phyloP scores from a whole-genome alignment of 495 filamentous ascomycete species.

The Penicillium soppii region DNA sequence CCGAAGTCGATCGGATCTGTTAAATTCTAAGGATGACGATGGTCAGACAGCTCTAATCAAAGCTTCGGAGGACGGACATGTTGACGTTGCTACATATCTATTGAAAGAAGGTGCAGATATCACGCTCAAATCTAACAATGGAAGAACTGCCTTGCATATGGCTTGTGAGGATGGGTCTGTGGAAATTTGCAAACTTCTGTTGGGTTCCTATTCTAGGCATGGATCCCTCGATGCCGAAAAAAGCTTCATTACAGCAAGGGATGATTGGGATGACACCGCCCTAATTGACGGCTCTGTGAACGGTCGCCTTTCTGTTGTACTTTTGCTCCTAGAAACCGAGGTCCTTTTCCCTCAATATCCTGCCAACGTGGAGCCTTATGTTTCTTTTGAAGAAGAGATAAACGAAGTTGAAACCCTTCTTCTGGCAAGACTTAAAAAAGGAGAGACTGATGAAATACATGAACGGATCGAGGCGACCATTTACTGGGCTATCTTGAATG shows the following conservation, averaged over 20 bases:
- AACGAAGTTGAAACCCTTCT: neutral
- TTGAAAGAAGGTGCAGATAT: neutral
- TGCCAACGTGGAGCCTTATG: neutral
- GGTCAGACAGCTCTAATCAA: no score
- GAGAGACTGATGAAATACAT: neutral
- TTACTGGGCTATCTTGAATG: neutral
- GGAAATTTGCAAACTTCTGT: neutral
- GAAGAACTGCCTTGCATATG: neutral
- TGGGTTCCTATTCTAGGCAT: neutral
- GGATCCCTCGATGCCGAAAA: neutral
- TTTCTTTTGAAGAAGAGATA: neutral
- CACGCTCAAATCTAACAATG: neutral
- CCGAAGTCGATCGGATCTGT: no score
- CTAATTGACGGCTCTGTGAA: neutral
- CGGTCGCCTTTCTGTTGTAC: neutral
- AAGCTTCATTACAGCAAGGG: neutral
- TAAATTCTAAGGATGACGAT: no score
- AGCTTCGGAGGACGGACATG: no score
- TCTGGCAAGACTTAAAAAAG: neutral
- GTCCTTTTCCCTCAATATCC: neutral
- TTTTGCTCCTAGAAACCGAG: neutral
- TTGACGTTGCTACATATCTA: neutral
- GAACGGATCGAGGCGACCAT: neutral
- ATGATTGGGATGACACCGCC: neutral
- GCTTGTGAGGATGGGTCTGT: neutral